Conservation (phyloP, 1,284 basidiomycete species). For the Sanghuangporus baumii region DNA sequence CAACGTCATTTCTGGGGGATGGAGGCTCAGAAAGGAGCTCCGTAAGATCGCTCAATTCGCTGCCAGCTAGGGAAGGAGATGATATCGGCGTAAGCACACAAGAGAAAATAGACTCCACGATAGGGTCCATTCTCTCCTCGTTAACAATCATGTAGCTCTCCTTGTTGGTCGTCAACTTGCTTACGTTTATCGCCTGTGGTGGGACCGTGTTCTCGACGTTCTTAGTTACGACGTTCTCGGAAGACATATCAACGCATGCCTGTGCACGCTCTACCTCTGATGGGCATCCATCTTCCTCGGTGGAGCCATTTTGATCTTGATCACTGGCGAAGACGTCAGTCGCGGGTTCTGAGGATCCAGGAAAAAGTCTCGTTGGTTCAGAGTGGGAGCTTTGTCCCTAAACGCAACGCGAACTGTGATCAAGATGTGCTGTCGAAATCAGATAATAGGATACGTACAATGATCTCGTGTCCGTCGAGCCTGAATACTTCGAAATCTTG, state of each 20-base stretch:
- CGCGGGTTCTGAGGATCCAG: not conserved
- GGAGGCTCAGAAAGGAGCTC: slow-evolving; percentile 3
- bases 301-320: not conserved
- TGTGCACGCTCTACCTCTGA: not conserved
- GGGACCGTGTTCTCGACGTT: not conserved
- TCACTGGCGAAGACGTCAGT: not conserved
- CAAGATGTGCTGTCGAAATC: not conserved
- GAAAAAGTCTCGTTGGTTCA: not conserved
- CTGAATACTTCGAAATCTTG: not conserved
- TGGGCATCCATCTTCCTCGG: not conserved
- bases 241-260: not conserved
- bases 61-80: not conserved
- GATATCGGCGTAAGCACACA: slow-evolving; percentile 13
- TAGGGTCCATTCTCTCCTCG: not conserved
- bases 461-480: not conserved
- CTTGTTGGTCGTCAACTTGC: not conserved
- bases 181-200: not conserved
- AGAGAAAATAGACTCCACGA: not conserved
- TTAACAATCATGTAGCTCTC: not conserved
- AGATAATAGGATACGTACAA: not conserved
- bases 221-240: not conserved
- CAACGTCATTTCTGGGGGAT: not conserved
- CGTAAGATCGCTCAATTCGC: not conserved
- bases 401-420: not conserved
- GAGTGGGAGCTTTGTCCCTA: not conserved